Evolutionary conservation across 352 stramenopile genomes (phyloP).

Genomic region (Globisporangium takayamanum): DNA sequence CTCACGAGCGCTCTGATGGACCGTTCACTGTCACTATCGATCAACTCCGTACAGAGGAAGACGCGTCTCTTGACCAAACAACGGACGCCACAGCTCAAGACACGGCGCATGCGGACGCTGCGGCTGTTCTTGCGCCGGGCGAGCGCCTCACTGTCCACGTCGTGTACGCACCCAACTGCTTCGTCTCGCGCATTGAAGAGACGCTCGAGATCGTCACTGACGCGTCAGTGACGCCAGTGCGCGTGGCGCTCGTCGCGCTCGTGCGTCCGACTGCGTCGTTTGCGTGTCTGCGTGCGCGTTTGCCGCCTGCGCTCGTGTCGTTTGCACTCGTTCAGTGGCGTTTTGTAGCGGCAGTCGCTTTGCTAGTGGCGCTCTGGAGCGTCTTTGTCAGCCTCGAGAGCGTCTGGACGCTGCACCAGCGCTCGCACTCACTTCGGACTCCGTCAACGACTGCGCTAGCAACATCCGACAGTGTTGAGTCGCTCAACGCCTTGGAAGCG

Average conservation of each 20-base stretch:
- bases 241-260: constrained; percentile 17
- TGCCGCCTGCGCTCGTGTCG: constrained; percentile 6
- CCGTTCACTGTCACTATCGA: constrained; percentile 5
- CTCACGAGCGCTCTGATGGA: not conserved
- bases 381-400: not conserved
- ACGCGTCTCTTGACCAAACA: not conserved
- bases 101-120: not conserved
- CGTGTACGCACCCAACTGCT: constrained; percentile 24
- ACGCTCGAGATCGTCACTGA: constrained; percentile 29
- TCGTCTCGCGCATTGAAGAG: constrained; percentile 9
- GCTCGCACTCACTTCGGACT: not conserved
- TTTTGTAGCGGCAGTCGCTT: not conserved
- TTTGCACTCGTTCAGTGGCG: constrained; percentile 16
- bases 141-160: not conserved
- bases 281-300: constrained; percentile 21
- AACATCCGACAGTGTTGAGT: too few relatives aligned
- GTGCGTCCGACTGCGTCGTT: constrained; percentile 17
- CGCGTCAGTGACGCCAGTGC: constrained; percentile 13
- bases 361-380: not conserved
- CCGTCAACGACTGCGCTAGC: too few relatives aligned
- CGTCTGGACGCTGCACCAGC: constrained; percentile 1
- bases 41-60: not conserved
- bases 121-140: not conserved
- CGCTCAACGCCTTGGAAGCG: not conserved
- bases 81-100: not conserved